Evolutionary conservation across 2,329 filamentous ascomycete species (phyloP), one percentile per base, ranked within the genome.

Genomic region (Colletotrichum sp.): DNA sequence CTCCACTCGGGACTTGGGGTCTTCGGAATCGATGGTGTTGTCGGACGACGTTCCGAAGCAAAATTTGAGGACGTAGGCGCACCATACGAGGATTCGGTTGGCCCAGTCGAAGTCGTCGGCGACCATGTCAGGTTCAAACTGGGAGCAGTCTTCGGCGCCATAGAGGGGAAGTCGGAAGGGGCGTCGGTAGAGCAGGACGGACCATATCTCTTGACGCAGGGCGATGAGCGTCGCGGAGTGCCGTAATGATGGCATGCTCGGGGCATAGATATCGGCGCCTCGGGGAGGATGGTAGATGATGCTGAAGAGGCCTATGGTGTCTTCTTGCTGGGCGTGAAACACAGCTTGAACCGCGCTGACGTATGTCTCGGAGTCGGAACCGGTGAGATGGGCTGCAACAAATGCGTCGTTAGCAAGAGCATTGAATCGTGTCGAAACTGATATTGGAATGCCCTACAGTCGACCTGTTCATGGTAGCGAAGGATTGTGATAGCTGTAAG

Each of bases 51-150:
- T 43, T 3, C 87, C 87, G 78, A 92, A 93, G 79, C 92, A 93
- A 78, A 89, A 92, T 74, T 92, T 91, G 16, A 93, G 83, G 2
- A 93, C 90, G 76, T 93, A 90, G n/a, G 91, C 91, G 68, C 91
- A 91, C 78, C 92, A 89, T 3, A 92, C 87, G 0, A 93, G 87
- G 18, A 92, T 90, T 18, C 91, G 87, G 80, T 93, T 92, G 3
- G 91, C 89, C 90, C 90, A 92, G 1, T 85, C 85, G 74, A 88
- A 88, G 76, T 92, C 90, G 60, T 87, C 86, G 0, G 87, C 84
- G 1, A 67, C 52, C 14, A 59, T 18, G 16, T 67, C 70, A 8
- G 52, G 28, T 3, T 72, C 63, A 2, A 72, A 72, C 18, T 60
- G 63, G 24, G 52, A 72, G 26, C 70, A 72, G 70, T 60, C 63